These are phyloP conservation scores for Botryosphaeria agaves DNA, from an alignment of 2,329 filamentous ascomycete species.

Conservation along the genomic window DNA sequence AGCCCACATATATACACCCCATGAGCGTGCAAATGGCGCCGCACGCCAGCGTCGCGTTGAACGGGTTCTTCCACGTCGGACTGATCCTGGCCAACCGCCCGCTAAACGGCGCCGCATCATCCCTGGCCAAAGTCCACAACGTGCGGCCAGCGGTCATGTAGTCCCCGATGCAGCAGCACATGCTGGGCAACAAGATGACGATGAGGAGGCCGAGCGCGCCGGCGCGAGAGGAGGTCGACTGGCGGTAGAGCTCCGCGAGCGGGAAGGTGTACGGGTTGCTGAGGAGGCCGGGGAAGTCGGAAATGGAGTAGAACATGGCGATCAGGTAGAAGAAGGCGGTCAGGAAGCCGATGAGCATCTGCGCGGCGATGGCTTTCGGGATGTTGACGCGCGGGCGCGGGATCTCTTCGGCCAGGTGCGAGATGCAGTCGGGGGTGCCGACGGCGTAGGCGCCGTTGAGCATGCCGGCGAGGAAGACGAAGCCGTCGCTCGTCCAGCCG, in stretches of 20 bases:
- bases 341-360: conserved; percentile 17
- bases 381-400: conserved; percentile 18
- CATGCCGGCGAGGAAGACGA: conserved; percentile 36
- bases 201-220: conserved; percentile 2
- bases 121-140: conserved; percentile 43
- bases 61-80: conserved; percentile 29
- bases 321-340: conserved; percentile 20
- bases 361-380: conserved; percentile 21
- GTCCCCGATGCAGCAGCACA: conserved; percentile 35
- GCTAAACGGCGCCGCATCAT: conserved; percentile 35
- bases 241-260: conserved; percentile 4
- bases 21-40: conserved; percentile 35
- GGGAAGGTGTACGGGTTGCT: conserved; percentile 2
- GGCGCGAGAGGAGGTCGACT: conserved; percentile 2
- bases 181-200: conserved; percentile 18
- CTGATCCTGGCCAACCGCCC: conserved; percentile 30
- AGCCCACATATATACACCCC: conserved; percentile 49
- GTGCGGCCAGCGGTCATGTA: conserved; percentile 45
- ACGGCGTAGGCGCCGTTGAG: conserved; percentile 20
- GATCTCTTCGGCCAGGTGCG: conserved; percentile 20
- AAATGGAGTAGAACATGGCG: conserved; percentile 12
- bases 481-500: conserved; percentile 29
- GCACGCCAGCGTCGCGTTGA: conserved; percentile 37
- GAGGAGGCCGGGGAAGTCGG: conserved; percentile 4
- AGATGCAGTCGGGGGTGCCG: conserved; percentile 17